These are phyloP conservation scores for Saccharata proteae DNA, from an alignment of 2,329 filamentous ascomycete genomes.

Conservation along the genomic window DNA sequence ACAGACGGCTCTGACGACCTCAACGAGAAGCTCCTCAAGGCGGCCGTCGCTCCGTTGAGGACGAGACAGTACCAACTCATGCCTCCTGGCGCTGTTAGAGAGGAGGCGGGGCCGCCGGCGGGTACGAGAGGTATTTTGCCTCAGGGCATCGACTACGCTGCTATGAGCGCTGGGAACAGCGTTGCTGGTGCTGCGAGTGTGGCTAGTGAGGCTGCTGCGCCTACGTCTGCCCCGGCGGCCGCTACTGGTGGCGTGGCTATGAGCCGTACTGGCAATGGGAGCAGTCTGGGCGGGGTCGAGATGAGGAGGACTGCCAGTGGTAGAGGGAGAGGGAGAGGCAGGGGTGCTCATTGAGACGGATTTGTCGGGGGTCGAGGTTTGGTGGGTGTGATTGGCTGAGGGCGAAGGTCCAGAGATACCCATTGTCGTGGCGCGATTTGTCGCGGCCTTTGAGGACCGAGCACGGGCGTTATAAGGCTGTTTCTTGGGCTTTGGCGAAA, in stretches of 20 bases:
- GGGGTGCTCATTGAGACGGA: conserved; percentile 8
- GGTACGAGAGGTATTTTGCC: conserved; percentile 1
- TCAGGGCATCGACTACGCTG: conserved; percentile 5
- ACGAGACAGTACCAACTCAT: conserved; percentile 21
- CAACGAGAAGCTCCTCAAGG: conserved; percentile 25
- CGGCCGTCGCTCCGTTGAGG: conserved; percentile 21
- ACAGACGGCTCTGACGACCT: conserved; percentile 25
- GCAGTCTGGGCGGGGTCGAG: conserved; percentile 18
- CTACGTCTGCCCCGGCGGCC: conserved; percentile 3
- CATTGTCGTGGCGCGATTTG: too few species aligned
- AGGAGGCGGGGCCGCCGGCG: neutral
- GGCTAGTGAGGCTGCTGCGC: too few species aligned
- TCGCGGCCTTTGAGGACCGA: too few species aligned
- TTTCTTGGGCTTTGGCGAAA: too few species aligned
- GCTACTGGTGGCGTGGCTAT: conserved; percentile 20
- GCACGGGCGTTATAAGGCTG: too few species aligned
- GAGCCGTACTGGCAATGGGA: conserved; percentile 21
- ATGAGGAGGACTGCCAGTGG: conserved; percentile 28
- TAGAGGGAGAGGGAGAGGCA: conserved; percentile 21
- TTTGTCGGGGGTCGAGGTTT: too few species aligned
- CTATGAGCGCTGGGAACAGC: neutral
- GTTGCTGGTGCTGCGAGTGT: too few species aligned
- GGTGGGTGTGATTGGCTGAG: too few species aligned
- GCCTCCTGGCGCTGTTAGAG: conserved; percentile 3
- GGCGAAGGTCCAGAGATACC: too few species aligned